Evolutionary conservation across 176 grass and related monocot genomes (phyloP).

Genomic region (Musa beccarii): DNA sequence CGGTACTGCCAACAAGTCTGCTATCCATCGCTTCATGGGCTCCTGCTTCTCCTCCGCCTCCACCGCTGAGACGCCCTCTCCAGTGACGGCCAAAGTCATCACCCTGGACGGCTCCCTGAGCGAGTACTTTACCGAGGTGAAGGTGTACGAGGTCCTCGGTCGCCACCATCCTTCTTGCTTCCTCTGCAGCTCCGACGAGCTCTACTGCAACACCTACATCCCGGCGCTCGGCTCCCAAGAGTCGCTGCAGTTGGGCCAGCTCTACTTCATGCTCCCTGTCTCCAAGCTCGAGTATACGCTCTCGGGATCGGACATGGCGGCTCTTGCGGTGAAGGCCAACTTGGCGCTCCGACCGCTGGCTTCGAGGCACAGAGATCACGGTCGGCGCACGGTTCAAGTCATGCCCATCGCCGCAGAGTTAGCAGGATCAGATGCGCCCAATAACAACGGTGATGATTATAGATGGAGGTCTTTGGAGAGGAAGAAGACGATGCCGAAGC

Average conservation of each 20-base stretch:
- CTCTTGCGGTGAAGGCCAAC: slow-evolving; percentile 46
- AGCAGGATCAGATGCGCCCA: neutral
- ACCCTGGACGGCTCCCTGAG: slow-evolving; percentile 32
- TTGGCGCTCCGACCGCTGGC: slow-evolving; percentile 9
- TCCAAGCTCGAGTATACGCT: slow-evolving; percentile 26
- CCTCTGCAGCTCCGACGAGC: slow-evolving; percentile 74
- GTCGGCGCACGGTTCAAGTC: neutral
- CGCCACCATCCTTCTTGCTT: slow-evolving; percentile 2
- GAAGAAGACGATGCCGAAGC: neutral
- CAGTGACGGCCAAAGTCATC: slow-evolving; percentile 42
- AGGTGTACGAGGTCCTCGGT: slow-evolving; percentile 32
- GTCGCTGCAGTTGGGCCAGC: slow-evolving; percentile 26
- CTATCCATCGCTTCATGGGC: slow-evolving; percentile 29
- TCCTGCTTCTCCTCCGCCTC: slow-evolving; percentile 34
- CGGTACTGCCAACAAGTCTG: neutral
- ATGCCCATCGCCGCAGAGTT: neutral
- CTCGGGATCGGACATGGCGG: slow-evolving; percentile 41
- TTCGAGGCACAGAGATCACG: neutral
- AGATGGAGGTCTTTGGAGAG: neutral
- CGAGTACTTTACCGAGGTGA: slow-evolving; percentile 20
- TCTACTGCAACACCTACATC: slow-evolving; percentile 28
- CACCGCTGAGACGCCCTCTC: neutral
- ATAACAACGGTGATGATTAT: neutral
- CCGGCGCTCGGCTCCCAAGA: slow-evolving; percentile 23
- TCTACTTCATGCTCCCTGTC: slow-evolving; percentile 55